Percentiles rank a stretch among this genome's conserved stretches.
Evolutionary conservation across 1,284 basidiomycete genomes (phyloP).

Genomic region (Pseudozyma thailandica): DNA sequence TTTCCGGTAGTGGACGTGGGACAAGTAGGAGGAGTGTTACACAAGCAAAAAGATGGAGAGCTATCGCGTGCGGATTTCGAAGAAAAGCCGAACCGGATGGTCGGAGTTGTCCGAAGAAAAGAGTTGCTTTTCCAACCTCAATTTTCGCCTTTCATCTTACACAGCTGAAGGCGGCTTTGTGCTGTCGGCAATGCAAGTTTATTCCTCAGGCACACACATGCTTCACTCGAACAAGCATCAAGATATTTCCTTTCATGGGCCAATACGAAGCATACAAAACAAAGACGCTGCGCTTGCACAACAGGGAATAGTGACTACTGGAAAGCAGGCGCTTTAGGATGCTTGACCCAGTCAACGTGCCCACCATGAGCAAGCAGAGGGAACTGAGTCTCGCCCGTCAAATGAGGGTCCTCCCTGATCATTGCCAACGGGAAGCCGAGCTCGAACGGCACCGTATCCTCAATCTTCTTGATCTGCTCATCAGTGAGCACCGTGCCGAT

Average conservation of each 20-base stretch:
- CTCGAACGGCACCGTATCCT: slow-evolving; percentile 49
- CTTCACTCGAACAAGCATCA: too few relatives aligned
- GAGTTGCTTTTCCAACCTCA: not conserved
- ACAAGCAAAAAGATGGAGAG: not conserved
- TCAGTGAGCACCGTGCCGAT: slow-evolving; percentile 42
- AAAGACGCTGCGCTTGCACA: too few relatives aligned
- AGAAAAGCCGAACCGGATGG: not conserved
- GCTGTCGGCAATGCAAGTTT: not conserved
- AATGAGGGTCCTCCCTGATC: slow-evolving; percentile 30
- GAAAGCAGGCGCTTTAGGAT: slow-evolving; percentile 40
- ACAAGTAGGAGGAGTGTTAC: too few relatives aligned
- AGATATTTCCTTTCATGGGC: too few relatives aligned
- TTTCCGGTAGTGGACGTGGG: not conserved
- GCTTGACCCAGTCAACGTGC: slow-evolving; percentile 48
- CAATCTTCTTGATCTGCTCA: slow-evolving; percentile 57
- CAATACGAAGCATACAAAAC: not conserved
- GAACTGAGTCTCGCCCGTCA: slow-evolving; percentile 27
- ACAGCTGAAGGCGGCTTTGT: not conserved
- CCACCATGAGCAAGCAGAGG: slow-evolving; percentile 33
- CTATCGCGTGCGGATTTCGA: slow-evolving; percentile 1
- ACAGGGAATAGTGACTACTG: slow-evolving; percentile 4
- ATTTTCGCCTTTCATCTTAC: not conserved
- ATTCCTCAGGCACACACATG: not conserved
- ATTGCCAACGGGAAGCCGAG: slow-evolving; percentile 59
- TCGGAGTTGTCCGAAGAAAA: slow-evolving; percentile 24